Base-by-base conservation (phyloP, 306 rosid species). In the Arachis hypogaea region DNA sequence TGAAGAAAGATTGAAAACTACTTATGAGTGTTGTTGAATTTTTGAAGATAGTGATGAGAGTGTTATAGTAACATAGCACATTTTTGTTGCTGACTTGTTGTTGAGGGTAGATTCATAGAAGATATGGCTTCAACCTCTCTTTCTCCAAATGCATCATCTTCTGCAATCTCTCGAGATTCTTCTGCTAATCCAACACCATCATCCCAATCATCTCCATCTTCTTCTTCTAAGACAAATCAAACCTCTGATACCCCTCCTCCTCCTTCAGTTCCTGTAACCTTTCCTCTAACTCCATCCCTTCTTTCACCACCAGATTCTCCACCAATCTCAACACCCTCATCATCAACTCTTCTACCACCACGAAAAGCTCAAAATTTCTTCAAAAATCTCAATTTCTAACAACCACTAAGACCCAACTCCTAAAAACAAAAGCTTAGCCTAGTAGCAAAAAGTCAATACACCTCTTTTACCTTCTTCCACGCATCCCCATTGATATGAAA, bases 71-170 rank as follows among this genome's bases (percentile, higher is more conserved):
- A 33, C 4, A 33, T 33, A 33, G 38, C 68, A 74, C 78, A 82
- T 65, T 72, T 10, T 11, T 49, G 55, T 43, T 43, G 75, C 43
- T 76, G 10, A 18, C 22, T 22, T 12, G 29, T 52, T n/a, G 58
- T 52, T 71, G 45, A 58, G 77, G 73, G 75, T 68, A 82, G 80
- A 73, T 65, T 82, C 58, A 52, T 52, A 58, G 72, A 72, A 58
- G 72, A 69, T 68, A 93, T 94, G 98, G 84, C 96, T 83, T 84
- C 91, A 16, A 66, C 78, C 9, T 56, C 82, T 36, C 93, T 82
- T 74, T 81, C 97, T 60, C 96, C 98, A 16, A 86, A 75, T 82
- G 78, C 87, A 82, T 82, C 95, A 16, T 90, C 97, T 56, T 70
- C 86, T 59, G 88, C 86, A 29, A 68, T 76, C 73, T 83, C 98